Base-by-base conservation (phyloP, 2,329 filamentous ascomycete genomes). In the Ophiocordyceps robertsii region DNA sequence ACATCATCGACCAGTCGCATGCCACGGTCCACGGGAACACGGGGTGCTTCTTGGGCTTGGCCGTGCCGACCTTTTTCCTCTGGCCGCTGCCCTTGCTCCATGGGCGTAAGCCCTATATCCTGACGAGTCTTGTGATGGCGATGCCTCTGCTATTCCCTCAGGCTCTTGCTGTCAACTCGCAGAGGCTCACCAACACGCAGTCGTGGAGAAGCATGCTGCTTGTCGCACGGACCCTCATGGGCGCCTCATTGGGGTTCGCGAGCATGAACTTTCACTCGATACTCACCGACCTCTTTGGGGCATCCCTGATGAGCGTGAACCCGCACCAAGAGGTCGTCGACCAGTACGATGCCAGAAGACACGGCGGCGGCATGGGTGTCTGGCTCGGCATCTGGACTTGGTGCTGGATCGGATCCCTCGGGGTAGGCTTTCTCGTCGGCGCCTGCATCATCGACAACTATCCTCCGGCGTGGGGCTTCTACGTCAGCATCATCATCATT, bases 361-460 rank as follows among this genome's bases (percentile, higher is more conserved):
- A 87, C 53, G 84, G 84, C 8, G 82, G 84, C 12, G 84, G 84
- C 0, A 80, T 88, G 65, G 84, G 84, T 0, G 65, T 84, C n/a
- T 89, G 84, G 84, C 67, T 87, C 10, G 81, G 82, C 2, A 69
- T 84, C 43, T 88, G 83, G 82, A 80, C 80, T 0, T 89, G 80
- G 77, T 84, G 81, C 55, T 84, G 76, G 59, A 77, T 84, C 51
- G 81, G 79, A 6, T 84, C 82, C 19, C 68, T 88, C 19, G 75
- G 77, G 0, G 55, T 86, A 32, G 84, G 84, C 0, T 89, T 88
- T 53, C 63, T 84, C 44, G 66, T 84, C 33, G 84, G 84, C 4
- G 82, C 82, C 11, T 63, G 70, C 32, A 74, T 88, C 50, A 85
- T 88, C 51, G 74, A 80, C 48, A 60, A 57, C 10, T 58, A 79